Conservation (phyloP, 179 eudicot species). For the Beta corolliflora region DNA sequence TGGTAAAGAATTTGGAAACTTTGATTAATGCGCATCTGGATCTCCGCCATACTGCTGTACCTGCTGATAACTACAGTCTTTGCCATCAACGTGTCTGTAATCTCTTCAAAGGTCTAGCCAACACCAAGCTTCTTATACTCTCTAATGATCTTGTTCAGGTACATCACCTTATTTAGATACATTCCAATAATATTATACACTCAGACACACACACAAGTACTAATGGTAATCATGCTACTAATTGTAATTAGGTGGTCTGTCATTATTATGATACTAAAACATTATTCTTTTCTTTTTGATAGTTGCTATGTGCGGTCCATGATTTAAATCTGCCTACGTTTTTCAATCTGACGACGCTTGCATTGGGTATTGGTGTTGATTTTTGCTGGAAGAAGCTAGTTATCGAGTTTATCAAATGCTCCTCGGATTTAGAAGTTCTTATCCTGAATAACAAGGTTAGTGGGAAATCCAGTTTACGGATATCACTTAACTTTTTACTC, state of each 20-base stretch:
- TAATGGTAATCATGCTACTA: not conserved
- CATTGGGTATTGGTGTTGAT: constrained; percentile 28
- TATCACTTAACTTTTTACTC: not conserved
- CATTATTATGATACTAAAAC: not conserved
- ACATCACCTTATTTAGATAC: not conserved
- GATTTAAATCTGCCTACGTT: constrained; percentile 24
- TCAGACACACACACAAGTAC: not conserved
- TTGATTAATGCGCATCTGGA: constrained; percentile 26
- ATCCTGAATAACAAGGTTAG: constrained; percentile 32
- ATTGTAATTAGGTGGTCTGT: constrained; percentile 2
- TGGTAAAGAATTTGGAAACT: constrained; percentile 16
- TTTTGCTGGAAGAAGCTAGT: constrained; percentile 26
- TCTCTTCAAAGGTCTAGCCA: constrained; percentile 25
- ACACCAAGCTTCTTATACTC: constrained; percentile 22
- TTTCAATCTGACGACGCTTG: constrained; percentile 19
- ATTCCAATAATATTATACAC: not conserved
- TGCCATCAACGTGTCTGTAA: constrained; percentile 23
- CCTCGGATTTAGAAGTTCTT: constrained; percentile 20
- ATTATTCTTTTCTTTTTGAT: not conserved
- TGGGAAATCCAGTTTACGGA: not conserved
- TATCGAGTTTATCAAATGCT: constrained; percentile 24
- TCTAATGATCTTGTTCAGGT: constrained; percentile 30
- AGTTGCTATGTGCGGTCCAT: constrained; percentile 18
- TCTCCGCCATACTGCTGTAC: constrained; percentile 17
- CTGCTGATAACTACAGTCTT: constrained; percentile 11